phyloP scores from a whole-genome alignment of 2,329 filamentous ascomycete species.

The Parascedosporium putredinis region DNA sequence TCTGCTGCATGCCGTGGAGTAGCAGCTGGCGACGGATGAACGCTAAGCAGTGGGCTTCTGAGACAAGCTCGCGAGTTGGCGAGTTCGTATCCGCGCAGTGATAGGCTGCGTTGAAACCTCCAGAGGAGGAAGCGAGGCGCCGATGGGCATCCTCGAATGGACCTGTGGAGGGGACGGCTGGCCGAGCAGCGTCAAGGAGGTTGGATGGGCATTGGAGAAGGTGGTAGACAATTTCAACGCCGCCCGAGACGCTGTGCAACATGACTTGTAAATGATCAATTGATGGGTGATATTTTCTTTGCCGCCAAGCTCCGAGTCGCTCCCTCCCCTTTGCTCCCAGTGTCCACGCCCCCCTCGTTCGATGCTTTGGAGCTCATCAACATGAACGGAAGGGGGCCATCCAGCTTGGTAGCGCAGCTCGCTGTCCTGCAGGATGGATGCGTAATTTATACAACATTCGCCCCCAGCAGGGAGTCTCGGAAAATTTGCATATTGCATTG shows the following conservation, averaged over 20 bases:
- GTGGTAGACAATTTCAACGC: background rate
- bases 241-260: background rate
- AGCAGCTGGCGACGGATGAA: background rate
- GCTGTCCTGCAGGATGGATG: too few species aligned
- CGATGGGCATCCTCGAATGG: too few species aligned
- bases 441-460: too few species aligned
- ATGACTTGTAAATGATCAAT: too few species aligned
- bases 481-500: too few species aligned
- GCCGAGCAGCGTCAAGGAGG: background rate
- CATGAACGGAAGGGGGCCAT: too few species aligned
- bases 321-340: background rate
- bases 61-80: background rate
- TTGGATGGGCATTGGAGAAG: background rate
- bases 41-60: background rate
- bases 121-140: background rate
- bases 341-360: too few species aligned
- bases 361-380: too few species aligned
- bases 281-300: too few species aligned
- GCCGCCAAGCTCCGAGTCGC: background rate
- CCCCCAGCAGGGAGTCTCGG: too few species aligned
- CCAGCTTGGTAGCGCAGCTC: too few species aligned
- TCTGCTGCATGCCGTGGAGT: background rate
- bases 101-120: background rate
- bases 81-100: conserved; percentile 1
- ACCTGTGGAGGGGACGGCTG: background rate